A percentile compares a stretch with the other conserved stretches of the same genome.
These are phyloP conservation scores for Colletotrichum costaricense DNA, from an alignment of 2,329 filamentous ascomycete genomes.

Conservation along the genomic window DNA sequence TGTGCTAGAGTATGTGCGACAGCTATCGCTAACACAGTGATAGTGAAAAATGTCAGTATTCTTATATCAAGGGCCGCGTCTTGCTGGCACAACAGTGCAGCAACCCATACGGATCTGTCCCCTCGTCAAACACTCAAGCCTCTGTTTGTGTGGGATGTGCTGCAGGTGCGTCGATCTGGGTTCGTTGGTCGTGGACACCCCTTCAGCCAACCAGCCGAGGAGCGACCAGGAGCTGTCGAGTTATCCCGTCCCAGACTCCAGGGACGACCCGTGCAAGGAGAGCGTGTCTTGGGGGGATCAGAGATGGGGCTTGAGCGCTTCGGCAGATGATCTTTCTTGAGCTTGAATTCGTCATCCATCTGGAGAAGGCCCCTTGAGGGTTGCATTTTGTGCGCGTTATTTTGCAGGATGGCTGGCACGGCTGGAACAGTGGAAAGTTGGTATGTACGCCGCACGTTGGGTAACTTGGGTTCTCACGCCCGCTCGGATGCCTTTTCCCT, in stretches of 20 bases:
- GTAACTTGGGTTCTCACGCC: not conserved
- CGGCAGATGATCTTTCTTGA: slow-evolving; percentile 27
- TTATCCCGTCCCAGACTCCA: not conserved
- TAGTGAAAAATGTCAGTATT: not conserved
- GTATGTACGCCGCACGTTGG: not conserved
- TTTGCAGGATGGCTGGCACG: slow-evolving; percentile 1
- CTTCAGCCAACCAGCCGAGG: not conserved
- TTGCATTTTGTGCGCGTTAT: slow-evolving; percentile 9
- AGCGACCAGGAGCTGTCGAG: not conserved
- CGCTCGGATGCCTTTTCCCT: not conserved
- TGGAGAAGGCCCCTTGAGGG: not conserved
- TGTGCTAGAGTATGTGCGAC: not conserved
- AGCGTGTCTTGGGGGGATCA: not conserved
- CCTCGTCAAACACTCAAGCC: slow-evolving; percentile 17
- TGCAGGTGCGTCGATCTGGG: slow-evolving; percentile 26
- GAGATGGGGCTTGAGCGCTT: slow-evolving; percentile 21
- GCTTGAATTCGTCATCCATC: slow-evolving; percentile 24
- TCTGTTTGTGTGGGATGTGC: slow-evolving; percentile 20
- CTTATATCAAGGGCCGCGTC: not conserved
- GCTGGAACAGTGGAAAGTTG: not conserved
- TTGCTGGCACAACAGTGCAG: not conserved
- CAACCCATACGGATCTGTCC: slow-evolving; percentile 9
- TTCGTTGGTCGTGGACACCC: slow-evolving; percentile 5
- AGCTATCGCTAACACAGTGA: not conserved
- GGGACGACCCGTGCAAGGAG: slow-evolving; percentile 18